Base-by-base conservation (phyloP, 2,329 filamentous ascomycete genomes). In the Clonostachys rosea region DNA sequence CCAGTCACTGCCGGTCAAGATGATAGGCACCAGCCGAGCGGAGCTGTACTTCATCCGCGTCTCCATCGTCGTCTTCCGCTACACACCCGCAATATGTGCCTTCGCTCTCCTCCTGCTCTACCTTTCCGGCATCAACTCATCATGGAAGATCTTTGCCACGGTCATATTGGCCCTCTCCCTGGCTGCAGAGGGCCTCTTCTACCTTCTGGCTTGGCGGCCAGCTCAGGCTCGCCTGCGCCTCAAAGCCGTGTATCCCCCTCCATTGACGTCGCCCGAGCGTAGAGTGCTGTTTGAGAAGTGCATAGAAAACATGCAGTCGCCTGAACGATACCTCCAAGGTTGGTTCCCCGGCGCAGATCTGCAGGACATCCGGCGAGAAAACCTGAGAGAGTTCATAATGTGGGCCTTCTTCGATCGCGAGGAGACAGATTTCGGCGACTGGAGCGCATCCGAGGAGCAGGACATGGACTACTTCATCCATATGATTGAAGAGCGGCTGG, bases 321-420 rank as follows among this genome's bases (percentile, higher is more conserved):
- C 71, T 1, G 75, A 79, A 46, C 62, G 62, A 18, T 89, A 86
- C 55, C 53, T 89, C 39, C 70, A 67, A 44, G 70, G 73, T 50
- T 89, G 86, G 86, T 87, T 88, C 53, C 68, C 82, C n/a, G 79
- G 78, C 34, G 79, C 83, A 3, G 67, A 75, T 9, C 49, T 69
- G 2, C 60, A 68, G n/a, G 80, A 84, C 34, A 80, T 89, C 47
- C 71, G 75, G 42, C 69, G 77, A n/a, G 83, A 87, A n/a, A 87
- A 89, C 55, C 63, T 88, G 45, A 75, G 73, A 53, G 81, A 86
- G 51, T 88, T 87, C 54, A 61, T 86, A 18, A 68, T 78, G 8
- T 89, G 86, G 86, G 83, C 79, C 2, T 81, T 89, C 55, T 79
- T 85, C 49, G 81, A 84, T 43, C 24, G 24, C 9, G 24, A 30